phyloP scores from a whole-genome alignment of 2,329 filamentous ascomycete species.

The Trichoderma brevicompactum region DNA sequence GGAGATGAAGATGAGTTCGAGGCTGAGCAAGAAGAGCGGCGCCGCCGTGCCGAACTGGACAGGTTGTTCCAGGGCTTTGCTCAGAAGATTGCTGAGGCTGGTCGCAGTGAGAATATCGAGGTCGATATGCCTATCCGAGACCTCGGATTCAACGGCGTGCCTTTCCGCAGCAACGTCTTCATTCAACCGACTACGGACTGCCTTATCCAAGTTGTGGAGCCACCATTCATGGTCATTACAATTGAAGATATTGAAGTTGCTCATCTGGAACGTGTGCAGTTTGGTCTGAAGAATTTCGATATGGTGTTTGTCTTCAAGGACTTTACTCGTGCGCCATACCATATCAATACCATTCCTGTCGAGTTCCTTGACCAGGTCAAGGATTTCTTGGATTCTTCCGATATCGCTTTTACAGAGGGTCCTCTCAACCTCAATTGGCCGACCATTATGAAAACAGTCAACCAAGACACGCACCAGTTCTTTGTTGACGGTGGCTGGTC shows the following conservation, averaged over 20 bases:
- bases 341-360: slow-evolving; percentile 98
- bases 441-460: slow-evolving; percentile 99
- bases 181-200: slow-evolving; percentile 97
- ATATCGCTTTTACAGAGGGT: slow-evolving; percentile 92
- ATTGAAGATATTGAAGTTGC: slow-evolving; percentile 95
- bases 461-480: slow-evolving; percentile 90
- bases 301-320: slow-evolving; percentile 99
- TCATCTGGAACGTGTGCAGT: slow-evolving; percentile 93
- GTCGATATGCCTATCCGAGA: slow-evolving; percentile 98
- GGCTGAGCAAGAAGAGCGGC: slow-evolving; percentile 94
- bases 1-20: slow-evolving; percentile 99
- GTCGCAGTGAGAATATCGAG: slow-evolving; percentile 85
- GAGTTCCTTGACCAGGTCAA: slow-evolving; percentile 94
- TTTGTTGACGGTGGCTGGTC: slow-evolving; percentile 95
- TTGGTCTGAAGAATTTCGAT: slow-evolving; percentile 98
- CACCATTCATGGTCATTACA: slow-evolving; percentile 94
- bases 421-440: slow-evolving; percentile 98
- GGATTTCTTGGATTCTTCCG: slow-evolving; percentile 94
- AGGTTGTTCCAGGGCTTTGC: slow-evolving; percentile 95
- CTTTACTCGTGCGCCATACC: slow-evolving; percentile 84
- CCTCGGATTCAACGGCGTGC: slow-evolving; percentile 94
- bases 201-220: slow-evolving; percentile 93
- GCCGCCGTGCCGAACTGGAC: slow-evolving; percentile 88
- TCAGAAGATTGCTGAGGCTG: slow-evolving; percentile 96
- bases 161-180: slow-evolving; percentile 91